Base-by-base conservation (phyloP, 2,329 filamentous ascomycete species). In the Sarocladiaceae sp. region DNA sequence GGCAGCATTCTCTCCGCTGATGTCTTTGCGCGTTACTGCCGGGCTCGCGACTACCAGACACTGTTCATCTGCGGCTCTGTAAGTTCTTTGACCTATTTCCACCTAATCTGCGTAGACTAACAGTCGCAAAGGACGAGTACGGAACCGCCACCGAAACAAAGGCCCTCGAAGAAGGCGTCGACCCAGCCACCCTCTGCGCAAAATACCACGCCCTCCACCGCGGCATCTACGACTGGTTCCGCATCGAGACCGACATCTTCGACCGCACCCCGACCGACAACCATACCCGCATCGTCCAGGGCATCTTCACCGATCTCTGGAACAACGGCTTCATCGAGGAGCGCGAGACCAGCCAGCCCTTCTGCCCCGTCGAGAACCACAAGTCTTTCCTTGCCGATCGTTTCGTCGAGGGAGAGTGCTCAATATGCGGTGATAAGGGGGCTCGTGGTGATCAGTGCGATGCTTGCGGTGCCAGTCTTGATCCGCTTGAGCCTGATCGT, bases 111-210 rank as follows among this genome's bases (percentile, higher is more conserved):
- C 13, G 13, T 13, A n/a, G 25, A 25, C 46, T 44, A 54, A 54
- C 36, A 18, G 37, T 23, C 35, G 5, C 26, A 18, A 55, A 62
- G 50, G 93, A 97, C 73, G 90, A 97, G 72, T 97, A 97, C 69
- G 93, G 93, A 53, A 97, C 93, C 12, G 92, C 93, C 20, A 96
- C 92, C 28, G 93, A 97, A 72, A 96, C 93, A 23, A 96, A 96
- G 74, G 93, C 93, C 4, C 82, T 97, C 36, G 90, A 96, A 67
- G 90, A 94, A 67, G 86, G 87, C 13, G 77, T 91, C 57, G 90
- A 86, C 12, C 91, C 93, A 20, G 79, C 88, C 62, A 81, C 92
- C 65, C 83, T 97, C 12, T 97, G 93, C 75, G 83, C 88, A 71
- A 95, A 97, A 74, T 97, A 95, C 76, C 89, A 95, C 73, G 84